Conservation (phyloP, 2,329 filamentous ascomycete species). For the Helotiales sp. region DNA sequence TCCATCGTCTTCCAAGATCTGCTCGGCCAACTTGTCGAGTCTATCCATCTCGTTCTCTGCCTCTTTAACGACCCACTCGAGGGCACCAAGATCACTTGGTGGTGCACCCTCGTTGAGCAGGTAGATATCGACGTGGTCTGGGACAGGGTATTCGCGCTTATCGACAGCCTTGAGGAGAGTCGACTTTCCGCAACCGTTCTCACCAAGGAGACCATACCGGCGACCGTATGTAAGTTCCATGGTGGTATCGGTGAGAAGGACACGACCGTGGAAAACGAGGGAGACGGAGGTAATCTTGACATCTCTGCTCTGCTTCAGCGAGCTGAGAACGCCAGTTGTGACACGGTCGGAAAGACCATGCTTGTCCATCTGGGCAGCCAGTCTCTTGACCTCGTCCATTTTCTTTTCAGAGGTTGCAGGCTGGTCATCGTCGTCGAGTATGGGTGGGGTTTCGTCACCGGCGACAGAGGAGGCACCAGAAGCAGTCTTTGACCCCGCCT, state of each 20-base stretch:
- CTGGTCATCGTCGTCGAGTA: constrained; percentile 68
- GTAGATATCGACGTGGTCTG: constrained; percentile 97
- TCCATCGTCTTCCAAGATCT: constrained; percentile 87
- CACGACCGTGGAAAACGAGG: constrained; percentile 96
- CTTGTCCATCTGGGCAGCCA: constrained; percentile 93
- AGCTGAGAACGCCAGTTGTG: constrained; percentile 94
- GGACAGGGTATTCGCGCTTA: constrained; percentile 92
- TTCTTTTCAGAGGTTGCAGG: constrained; percentile 75
- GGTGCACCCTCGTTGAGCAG: constrained; percentile 96
- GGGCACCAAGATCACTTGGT: constrained; percentile 82
- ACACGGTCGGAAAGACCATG: constrained; percentile 96
- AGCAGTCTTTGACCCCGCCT: constrained; percentile 69
- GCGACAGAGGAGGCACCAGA: constrained; percentile 70
- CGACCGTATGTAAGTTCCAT: constrained; percentile 83
- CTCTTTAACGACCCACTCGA: constrained; percentile 97
- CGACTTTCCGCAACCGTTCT: constrained; percentile 99
- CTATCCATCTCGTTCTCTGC: constrained; percentile 91
- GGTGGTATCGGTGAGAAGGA: constrained; percentile 91
- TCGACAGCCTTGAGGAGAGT: constrained; percentile 96
- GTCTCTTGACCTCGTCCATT: constrained; percentile 80
- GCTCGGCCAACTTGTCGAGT: constrained; percentile 86
- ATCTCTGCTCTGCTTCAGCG: constrained; percentile 82
- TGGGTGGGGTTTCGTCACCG: constrained; percentile 67
- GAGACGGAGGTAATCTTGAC: constrained; percentile 85
- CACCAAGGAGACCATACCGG: constrained; percentile 91